These are phyloP conservation scores for Rhododendron mucronatum DNA, from an alignment of 148 eudicot species.

Conservation along the genomic window DNA sequence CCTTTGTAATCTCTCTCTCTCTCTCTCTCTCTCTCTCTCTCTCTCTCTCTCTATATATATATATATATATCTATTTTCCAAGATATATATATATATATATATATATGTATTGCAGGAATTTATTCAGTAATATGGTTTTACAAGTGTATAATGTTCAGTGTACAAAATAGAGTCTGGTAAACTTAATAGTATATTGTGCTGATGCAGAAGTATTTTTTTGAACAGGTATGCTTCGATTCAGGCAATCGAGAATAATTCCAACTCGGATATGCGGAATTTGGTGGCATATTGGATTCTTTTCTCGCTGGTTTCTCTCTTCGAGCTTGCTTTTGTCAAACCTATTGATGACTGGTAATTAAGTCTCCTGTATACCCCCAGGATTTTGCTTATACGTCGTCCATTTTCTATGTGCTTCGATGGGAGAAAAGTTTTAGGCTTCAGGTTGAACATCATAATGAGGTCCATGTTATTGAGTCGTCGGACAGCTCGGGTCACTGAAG, in stretches of 20 bases:
- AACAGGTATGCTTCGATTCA: conserved; percentile 7
- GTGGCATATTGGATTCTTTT: conserved; percentile 13
- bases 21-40: neutral
- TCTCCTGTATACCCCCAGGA: neutral
- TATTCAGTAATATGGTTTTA: too few relatives aligned
- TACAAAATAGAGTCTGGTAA: neutral
- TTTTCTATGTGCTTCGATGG: neutral
- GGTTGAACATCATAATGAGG: neutral
- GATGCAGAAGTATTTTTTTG: neutral
- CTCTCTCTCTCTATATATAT: neutral
- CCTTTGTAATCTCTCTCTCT: conserved; percentile 25
- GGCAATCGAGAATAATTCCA: conserved; percentile 9
- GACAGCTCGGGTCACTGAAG: neutral
- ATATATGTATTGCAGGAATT: too few relatives aligned
- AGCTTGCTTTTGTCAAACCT: conserved; percentile 11
- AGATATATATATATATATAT: too few relatives aligned
- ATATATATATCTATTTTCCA: too few relatives aligned
- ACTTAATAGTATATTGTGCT: neutral
- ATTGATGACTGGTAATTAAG: conserved; percentile 2
- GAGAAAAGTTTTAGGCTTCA: neutral
- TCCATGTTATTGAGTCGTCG: neutral
- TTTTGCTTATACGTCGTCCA: neutral
- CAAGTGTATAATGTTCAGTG: too few relatives aligned
- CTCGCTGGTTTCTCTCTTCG: conserved; percentile 10
- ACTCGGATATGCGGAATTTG: neutral